Percentiles rank a stretch among this genome's conserved stretches.
phyloP scores from a whole-genome alignment of 2,329 filamentous ascomycete genomes.

The Fusarium sulawesiense region DNA sequence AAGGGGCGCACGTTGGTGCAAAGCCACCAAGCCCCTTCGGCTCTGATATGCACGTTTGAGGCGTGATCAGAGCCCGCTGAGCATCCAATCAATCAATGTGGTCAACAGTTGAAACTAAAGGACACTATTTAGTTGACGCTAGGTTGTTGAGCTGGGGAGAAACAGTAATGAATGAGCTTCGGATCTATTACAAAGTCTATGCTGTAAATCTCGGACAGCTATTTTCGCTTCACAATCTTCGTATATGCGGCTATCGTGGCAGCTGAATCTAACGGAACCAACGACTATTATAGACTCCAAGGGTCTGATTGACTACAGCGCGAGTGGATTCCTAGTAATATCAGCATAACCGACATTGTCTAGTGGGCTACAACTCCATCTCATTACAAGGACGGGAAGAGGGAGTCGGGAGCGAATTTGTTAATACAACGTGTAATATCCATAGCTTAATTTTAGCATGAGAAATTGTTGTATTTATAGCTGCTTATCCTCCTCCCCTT shows the following conservation, averaged over 20 bases:
- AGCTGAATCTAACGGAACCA: neutral
- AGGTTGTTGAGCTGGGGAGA: conserved; percentile 6
- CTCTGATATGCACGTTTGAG: conserved; percentile 29
- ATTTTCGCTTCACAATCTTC: conserved; percentile 20
- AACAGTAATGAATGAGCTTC: conserved; percentile 1
- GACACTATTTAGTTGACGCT: conserved; percentile 5
- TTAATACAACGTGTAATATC: conserved; percentile 2
- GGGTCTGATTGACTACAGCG: neutral
- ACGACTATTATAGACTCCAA: neutral
- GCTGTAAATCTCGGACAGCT: neutral
- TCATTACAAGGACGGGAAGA: conserved; percentile 8
- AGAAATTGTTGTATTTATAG: conserved; percentile 30
- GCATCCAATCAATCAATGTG: neutral
- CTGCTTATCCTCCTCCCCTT: conserved; percentile 28
- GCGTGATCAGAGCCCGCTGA: conserved; percentile 2
- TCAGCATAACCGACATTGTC: conserved; percentile 5
- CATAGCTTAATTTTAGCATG: conserved; percentile 28
- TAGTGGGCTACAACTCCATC: conserved; percentile 12
- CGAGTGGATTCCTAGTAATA: conserved; percentile 8
- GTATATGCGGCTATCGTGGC: conserved; percentile 4
- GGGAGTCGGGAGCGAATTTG: conserved; percentile 12
- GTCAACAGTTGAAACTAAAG: conserved; percentile 13
- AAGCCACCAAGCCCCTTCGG: conserved; percentile 7
- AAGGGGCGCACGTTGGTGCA: conserved; percentile 13
- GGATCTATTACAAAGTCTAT: neutral